These are phyloP conservation scores for Erysimum pusillum DNA, from an alignment of 441 rosid genomes.

Conservation along the genomic window DNA sequence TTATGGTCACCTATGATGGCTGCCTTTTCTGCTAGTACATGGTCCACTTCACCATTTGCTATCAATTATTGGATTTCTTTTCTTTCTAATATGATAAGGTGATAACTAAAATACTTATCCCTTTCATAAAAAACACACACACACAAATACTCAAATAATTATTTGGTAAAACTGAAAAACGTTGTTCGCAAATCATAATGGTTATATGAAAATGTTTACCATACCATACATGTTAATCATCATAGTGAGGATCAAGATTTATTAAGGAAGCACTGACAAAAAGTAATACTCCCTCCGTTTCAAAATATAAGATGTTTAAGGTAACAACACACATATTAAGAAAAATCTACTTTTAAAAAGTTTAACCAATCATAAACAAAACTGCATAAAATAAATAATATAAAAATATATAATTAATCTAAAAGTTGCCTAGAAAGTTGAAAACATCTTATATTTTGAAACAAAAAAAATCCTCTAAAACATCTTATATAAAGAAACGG, in stretches of 20 bases:
- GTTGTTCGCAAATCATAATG: background rate
- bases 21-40: conserved; percentile 41
- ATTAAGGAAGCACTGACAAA: conserved; percentile 2
- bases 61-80: conserved; percentile 23
- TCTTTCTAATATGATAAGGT: background rate
- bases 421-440: no score
- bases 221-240: conserved; percentile 4
- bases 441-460: no score
- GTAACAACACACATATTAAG: no score
- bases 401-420: no score
- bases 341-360: no score
- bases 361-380: no score
- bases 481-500: no score
- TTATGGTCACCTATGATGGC: conserved; percentile 49
- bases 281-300: background rate
- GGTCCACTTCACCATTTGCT: conserved; percentile 43
- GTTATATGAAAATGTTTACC: background rate
- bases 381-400: no score
- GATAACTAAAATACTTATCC: background rate
- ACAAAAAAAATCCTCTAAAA: no score
- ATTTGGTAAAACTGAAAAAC: background rate
- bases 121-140: background rate
- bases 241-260: background rate
- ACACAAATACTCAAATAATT: background rate
- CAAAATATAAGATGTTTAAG: no score